phyloP scores from a whole-genome alignment of 139 green algal genomes.

The Chlamydomonas sp. region DNA sequence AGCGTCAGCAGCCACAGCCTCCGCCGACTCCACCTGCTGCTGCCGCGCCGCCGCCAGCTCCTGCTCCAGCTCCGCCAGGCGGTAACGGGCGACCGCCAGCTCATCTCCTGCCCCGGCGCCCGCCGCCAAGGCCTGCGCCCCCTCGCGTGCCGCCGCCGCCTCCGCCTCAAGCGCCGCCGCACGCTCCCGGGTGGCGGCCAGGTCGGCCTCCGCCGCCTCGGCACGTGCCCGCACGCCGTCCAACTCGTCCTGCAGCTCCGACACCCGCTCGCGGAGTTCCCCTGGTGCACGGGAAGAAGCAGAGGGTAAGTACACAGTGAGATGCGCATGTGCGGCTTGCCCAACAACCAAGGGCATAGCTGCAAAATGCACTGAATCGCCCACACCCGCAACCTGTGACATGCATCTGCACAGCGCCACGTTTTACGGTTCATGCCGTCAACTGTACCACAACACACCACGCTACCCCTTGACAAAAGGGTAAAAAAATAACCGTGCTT shows the following conservation, averaged over 20 bases:
- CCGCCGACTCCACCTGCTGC: background rate
- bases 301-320: too few species aligned
- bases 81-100: background rate
- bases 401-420: too few species aligned
- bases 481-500: too few species aligned
- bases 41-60: constrained; percentile 10
- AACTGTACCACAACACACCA: too few species aligned
- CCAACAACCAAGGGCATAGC: too few species aligned
- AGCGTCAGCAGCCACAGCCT: background rate
- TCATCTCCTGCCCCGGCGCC: background rate
- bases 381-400: too few species aligned
- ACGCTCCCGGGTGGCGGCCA: background rate
- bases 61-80: constrained; percentile 1
- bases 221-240: background rate
- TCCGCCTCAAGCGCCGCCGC: background rate
- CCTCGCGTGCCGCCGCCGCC: background rate
- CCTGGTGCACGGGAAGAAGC: background rate
- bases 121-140: background rate
- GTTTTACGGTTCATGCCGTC: too few species aligned
- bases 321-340: background rate
- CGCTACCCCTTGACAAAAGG: too few species aligned
- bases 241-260: constrained; percentile 16
- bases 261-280: constrained; percentile 20
- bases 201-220: background rate
- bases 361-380: too few species aligned